Conservation (phyloP, 2,329 filamentous ascomycete genomes). For the Penicillium sp. region DNA sequence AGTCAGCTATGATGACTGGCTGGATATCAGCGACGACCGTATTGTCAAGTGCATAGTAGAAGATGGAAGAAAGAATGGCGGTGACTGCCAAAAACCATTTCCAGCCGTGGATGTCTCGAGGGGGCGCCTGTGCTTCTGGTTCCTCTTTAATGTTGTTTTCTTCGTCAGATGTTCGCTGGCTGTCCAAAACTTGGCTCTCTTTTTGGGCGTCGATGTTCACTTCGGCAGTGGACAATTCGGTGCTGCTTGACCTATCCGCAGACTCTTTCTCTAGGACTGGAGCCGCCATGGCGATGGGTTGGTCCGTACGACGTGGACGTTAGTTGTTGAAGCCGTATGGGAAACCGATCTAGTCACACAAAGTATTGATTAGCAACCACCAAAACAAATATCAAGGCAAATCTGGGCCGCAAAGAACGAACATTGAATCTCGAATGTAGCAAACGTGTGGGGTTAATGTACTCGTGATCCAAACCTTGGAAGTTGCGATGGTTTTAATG, state of each 20-base stretch:
- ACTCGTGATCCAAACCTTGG: no score
- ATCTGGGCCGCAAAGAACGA: not conserved
- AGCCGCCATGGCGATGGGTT: not conserved
- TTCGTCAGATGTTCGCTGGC: not conserved
- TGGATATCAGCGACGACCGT: slow-evolving; percentile 48
- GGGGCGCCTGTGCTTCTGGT: not conserved
- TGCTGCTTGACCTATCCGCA: not conserved
- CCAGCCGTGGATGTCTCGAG: not conserved
- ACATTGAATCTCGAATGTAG: not conserved
- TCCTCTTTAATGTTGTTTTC: not conserved
- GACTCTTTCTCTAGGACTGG: not conserved
- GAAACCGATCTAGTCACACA: no score
- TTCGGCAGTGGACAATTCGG: not conserved
- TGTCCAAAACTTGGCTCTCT: not conserved
- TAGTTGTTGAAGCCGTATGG: not conserved
- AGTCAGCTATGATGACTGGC: slow-evolving; percentile 35
- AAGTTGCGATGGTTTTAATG: no score
- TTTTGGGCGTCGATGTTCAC: not conserved
- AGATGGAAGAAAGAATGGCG: not conserved
- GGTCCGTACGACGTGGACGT: no score
- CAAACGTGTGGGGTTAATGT: not conserved
- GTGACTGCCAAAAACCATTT: not conserved
- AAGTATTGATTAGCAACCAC: no score
- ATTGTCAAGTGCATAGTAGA: slow-evolving; percentile 30
- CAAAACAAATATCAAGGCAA: not conserved